Evolutionary conservation across 768 basidiomycete species (phyloP).

Genomic region (Porphyrellus cyaneotinctus): DNA sequence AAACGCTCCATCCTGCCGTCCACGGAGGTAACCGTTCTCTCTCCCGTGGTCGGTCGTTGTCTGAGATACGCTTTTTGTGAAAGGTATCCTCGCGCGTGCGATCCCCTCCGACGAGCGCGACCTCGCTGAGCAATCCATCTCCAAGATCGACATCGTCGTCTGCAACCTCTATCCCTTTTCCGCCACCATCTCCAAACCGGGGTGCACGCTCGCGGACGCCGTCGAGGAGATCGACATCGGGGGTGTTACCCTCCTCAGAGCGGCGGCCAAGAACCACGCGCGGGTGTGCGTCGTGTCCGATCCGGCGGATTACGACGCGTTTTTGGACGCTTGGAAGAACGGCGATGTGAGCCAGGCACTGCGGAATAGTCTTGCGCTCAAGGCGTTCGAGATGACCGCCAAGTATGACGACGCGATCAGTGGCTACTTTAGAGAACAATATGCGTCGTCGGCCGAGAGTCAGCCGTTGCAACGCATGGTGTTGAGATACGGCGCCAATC

Average conservation of each 20-base stretch:
- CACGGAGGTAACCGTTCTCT: constrained; percentile 71
- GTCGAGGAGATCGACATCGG: constrained; percentile 99
- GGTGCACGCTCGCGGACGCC: constrained; percentile 86
- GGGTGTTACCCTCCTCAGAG: constrained; percentile 94
- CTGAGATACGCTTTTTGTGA: constrained; percentile 5
- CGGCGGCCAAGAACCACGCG: constrained; percentile 97
- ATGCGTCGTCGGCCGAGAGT: constrained; percentile 80
- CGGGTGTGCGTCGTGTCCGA: constrained; percentile 88
- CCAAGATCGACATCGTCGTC: constrained; percentile 93
- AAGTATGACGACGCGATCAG: constrained; percentile 94
- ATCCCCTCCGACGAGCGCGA: constrained; percentile 90
- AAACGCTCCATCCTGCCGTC: constrained; percentile 96
- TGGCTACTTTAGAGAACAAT: constrained; percentile 94
- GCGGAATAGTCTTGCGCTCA: constrained; percentile 80
- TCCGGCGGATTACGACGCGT: constrained; percentile 80
- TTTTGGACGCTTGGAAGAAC: constrained; percentile 73
- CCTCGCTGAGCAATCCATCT: constrained; percentile 76
- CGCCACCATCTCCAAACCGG: constrained; percentile 81
- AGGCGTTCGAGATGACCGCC: constrained; percentile 97
- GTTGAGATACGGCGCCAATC: constrained; percentile 94
- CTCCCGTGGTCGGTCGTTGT: not conserved
- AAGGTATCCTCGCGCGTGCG: constrained; percentile 91
- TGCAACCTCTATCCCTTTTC: constrained; percentile 99
- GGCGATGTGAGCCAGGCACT: constrained; percentile 70
- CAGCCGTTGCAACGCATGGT: constrained; percentile 78